phyloP scores from a whole-genome alignment of 2,329 filamentous ascomycete genomes.

The Cryphonectria nitschkei region DNA sequence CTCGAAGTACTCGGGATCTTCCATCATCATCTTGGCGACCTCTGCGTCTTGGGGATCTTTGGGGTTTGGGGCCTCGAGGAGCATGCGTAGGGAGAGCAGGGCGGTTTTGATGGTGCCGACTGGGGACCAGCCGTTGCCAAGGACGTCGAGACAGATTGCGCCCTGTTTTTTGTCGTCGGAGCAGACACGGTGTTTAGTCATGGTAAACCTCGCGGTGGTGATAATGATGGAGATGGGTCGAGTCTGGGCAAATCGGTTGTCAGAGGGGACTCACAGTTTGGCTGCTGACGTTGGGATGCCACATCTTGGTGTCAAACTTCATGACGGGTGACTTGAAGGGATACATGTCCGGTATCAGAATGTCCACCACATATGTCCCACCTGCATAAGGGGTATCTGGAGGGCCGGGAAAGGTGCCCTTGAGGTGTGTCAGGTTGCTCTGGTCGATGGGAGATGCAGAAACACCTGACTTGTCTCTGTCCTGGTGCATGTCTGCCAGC shows the following conservation, averaged over 20 bases:
- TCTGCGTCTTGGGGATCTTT: conserved; percentile 97
- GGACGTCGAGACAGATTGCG: conserved; percentile 93
- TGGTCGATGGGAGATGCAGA: conserved; percentile 66
- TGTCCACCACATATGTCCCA: conserved; percentile 80
- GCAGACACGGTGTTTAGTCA: not conserved
- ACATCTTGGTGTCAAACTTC: conserved; percentile 90
- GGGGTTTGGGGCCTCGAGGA: conserved; percentile 91
- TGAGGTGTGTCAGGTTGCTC: conserved; percentile 78
- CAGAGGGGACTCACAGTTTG: conserved; percentile 70
- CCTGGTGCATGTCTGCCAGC: conserved; percentile 72
- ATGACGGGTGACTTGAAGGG: conserved; percentile 92
- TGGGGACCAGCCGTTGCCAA: conserved; percentile 89
- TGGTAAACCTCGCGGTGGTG: not conserved
- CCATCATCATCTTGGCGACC: conserved; percentile 87
- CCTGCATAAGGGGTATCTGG: conserved; percentile 94
- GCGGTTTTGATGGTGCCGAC: conserved; percentile 96
- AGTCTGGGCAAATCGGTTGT: not conserved
- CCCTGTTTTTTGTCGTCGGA: conserved; percentile 58
- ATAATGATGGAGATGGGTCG: not conserved
- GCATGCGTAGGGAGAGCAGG: conserved; percentile 87
- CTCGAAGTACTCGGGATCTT: conserved; percentile 77
- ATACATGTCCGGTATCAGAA: conserved; percentile 85
- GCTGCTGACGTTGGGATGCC: conserved; percentile 96
- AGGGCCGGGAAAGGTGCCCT: conserved; percentile 81
- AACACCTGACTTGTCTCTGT: conserved; percentile 76